Evolutionary conservation across 495 filamentous ascomycete genomes (phyloP).

Genomic region (Trichoderma reesei): DNA sequence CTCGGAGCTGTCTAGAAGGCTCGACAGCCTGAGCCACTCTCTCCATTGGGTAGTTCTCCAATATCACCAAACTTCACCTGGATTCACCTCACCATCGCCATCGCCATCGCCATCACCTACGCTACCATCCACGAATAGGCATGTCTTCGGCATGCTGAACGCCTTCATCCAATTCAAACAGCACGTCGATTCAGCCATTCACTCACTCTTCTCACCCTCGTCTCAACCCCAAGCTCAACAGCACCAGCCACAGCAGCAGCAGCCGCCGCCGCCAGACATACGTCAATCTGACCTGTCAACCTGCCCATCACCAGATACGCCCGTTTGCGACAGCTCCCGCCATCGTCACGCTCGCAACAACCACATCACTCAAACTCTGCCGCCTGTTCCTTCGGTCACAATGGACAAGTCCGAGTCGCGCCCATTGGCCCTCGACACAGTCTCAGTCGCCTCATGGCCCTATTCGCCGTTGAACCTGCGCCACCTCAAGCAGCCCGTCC

Average conservation of each 20-base stretch:
- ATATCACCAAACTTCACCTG: too few species aligned
- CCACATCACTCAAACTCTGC: not conserved
- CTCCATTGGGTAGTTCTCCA: not conserved
- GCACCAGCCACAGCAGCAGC: conserved; percentile 5
- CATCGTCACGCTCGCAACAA: not conserved
- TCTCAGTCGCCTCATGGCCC: conserved; percentile 13
- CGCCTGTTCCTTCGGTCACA: not conserved
- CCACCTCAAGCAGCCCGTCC: conserved; percentile 19
- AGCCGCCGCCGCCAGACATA: not conserved
- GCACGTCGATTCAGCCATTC: conserved; percentile 27
- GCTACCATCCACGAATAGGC: not conserved
- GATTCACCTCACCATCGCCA: not conserved
- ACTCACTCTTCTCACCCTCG: conserved; percentile 21
- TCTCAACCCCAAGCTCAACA: too few species aligned
- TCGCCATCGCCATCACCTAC: not conserved
- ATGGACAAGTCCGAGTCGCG: not conserved
- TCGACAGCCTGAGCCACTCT: not conserved
- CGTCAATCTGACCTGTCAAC: conserved; percentile 20
- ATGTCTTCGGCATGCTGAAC: conserved; percentile 15
- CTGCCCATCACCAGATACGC: not conserved
- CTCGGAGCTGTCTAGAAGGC: too few species aligned
- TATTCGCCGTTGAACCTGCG: conserved; percentile 27
- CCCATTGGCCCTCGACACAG: conserved; percentile 6
- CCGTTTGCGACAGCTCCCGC: not conserved
- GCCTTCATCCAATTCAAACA: conserved; percentile 33